Evolutionary conservation across 1,284 basidiomycete species (phyloP).

Genomic region (Trichosporon sp.): DNA sequence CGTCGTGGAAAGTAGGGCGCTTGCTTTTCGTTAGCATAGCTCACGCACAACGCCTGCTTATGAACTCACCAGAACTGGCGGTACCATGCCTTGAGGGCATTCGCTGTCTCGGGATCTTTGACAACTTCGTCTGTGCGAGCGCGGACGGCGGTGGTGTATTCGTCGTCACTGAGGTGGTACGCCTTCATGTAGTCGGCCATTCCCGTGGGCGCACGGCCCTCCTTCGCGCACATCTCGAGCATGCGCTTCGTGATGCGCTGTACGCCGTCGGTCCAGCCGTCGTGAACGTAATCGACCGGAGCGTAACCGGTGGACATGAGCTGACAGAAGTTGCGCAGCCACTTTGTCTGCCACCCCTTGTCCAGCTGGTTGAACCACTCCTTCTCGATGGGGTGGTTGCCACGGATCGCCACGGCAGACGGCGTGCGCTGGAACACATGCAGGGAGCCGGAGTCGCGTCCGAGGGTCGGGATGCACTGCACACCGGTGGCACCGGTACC

Average conservation of each 20-base stretch:
- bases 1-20: conserved; percentile 18
- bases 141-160: conserved; percentile 6
- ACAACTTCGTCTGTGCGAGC: conserved; percentile 13
- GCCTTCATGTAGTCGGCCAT: conserved; percentile 7
- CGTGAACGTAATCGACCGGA: conserved; percentile 9
- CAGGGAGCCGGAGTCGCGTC: conserved; percentile 9
- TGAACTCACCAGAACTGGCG: conserved; percentile 11
- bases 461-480: conserved; percentile 14
- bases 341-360: conserved; percentile 16
- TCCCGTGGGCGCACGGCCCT: neutral
- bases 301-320: conserved; percentile 9
- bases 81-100: conserved; percentile 20
- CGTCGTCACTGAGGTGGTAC: conserved; percentile 13
- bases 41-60: no score
- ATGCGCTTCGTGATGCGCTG: conserved; percentile 12
- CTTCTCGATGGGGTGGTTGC: conserved; percentile 20
- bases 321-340: conserved; percentile 14
- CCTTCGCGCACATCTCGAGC: neutral
- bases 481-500: conserved; percentile 14
- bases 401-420: conserved; percentile 9
- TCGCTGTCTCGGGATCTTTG: conserved; percentile 10
- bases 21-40: no score
- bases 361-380: conserved; percentile 16
- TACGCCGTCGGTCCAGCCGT: conserved; percentile 17
- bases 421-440: conserved; percentile 23